Evolutionary conservation across 2,329 filamentous ascomycete species (phyloP).

Genomic region (Neobulgaria alba): DNA sequence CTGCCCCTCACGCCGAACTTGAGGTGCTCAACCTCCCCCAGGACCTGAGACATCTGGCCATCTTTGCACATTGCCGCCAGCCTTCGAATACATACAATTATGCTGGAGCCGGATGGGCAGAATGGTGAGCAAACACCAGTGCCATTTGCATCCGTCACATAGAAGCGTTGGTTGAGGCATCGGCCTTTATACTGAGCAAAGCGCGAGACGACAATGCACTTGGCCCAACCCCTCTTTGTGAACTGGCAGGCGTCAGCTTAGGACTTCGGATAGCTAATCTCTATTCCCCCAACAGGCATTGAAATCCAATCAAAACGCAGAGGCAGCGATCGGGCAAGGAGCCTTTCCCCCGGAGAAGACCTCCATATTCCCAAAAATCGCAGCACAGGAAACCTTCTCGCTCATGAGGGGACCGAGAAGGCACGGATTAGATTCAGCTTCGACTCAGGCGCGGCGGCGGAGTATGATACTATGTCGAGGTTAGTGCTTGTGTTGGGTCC

Average conservation of each 20-base stretch:
- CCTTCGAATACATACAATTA: slow-evolving; percentile 15
- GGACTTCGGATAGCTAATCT: background rate
- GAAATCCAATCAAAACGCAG: slow-evolving; percentile 19
- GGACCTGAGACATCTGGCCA: too few relatives aligned
- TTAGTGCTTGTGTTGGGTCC: slow-evolving; percentile 38
- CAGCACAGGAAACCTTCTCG: slow-evolving; percentile 52
- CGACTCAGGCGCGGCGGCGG: slow-evolving; percentile 53
- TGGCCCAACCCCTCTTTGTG: too few relatives aligned
- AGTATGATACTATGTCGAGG: slow-evolving; percentile 68
- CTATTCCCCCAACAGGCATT: slow-evolving; percentile 14
- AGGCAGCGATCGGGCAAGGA: slow-evolving; percentile 14
- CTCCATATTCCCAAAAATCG: slow-evolving; percentile 51
- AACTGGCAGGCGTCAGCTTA: background rate
- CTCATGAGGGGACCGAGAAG: slow-evolving; percentile 40
- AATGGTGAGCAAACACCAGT: slow-evolving; percentile 21
- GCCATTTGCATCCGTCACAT: background rate
- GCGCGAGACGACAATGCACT: too few relatives aligned
- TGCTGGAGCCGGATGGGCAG: slow-evolving; percentile 28
- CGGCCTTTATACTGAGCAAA: background rate
- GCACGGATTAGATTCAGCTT: slow-evolving; percentile 66
- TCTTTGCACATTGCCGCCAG: background rate
- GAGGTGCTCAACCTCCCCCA: too few relatives aligned
- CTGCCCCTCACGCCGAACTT: too few relatives aligned
- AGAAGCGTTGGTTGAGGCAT: background rate
- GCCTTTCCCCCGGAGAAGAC: slow-evolving; percentile 14